A percentile compares a stretch with the other conserved stretches of the same genome.
These are phyloP conservation scores for Schizothecium vesticola DNA, from an alignment of 495 filamentous ascomycete genomes.

Conservation along the genomic window DNA sequence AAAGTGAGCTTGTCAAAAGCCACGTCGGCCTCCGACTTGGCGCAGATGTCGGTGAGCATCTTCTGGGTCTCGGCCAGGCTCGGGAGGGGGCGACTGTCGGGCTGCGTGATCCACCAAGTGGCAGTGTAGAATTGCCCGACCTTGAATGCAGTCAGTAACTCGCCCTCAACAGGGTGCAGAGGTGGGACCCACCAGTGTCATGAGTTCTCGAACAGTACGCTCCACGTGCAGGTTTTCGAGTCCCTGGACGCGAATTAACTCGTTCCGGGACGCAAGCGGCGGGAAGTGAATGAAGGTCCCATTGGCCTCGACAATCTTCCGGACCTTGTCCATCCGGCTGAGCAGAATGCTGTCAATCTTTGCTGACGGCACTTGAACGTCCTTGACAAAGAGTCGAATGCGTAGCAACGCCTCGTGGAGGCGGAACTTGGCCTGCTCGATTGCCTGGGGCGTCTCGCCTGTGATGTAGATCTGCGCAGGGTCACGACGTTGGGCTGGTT, in stretches of 20 bases:
- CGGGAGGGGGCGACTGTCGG: slow-evolving; percentile 65
- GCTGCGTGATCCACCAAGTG: slow-evolving; percentile 87
- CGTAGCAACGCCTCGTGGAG: slow-evolving; percentile 71
- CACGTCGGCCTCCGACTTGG: slow-evolving; percentile 91
- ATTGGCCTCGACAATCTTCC: slow-evolving; percentile 95
- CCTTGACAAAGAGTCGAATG: slow-evolving; percentile 84
- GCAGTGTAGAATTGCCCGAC: slow-evolving; percentile 97
- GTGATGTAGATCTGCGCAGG: slow-evolving; percentile 92
- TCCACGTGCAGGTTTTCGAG: slow-evolving; percentile 89
- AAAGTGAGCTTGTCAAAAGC: slow-evolving; percentile 92
- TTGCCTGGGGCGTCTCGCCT: slow-evolving; percentile 71
- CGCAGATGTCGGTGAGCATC: slow-evolving; percentile 93
- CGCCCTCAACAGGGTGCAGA: neutral
- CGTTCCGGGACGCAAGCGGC: slow-evolving; percentile 71
- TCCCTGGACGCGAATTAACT: slow-evolving; percentile 80
- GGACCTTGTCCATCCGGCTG: slow-evolving; percentile 86
- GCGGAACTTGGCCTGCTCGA: slow-evolving; percentile 80
- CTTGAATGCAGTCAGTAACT: slow-evolving; percentile 33
- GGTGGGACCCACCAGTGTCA: slow-evolving; percentile 66
- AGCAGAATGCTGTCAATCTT: slow-evolving; percentile 94
- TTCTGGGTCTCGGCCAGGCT: slow-evolving; percentile 70
- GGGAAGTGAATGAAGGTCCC: slow-evolving; percentile 91
- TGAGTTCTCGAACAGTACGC: slow-evolving; percentile 87
- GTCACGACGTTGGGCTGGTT: slow-evolving; percentile 68
- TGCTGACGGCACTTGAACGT: slow-evolving; percentile 73